A percentile compares a stretch with the other conserved stretches of the same genome.
Evolutionary conservation across 768 basidiomycete genomes (phyloP).

Genomic region (Mycena floridula): DNA sequence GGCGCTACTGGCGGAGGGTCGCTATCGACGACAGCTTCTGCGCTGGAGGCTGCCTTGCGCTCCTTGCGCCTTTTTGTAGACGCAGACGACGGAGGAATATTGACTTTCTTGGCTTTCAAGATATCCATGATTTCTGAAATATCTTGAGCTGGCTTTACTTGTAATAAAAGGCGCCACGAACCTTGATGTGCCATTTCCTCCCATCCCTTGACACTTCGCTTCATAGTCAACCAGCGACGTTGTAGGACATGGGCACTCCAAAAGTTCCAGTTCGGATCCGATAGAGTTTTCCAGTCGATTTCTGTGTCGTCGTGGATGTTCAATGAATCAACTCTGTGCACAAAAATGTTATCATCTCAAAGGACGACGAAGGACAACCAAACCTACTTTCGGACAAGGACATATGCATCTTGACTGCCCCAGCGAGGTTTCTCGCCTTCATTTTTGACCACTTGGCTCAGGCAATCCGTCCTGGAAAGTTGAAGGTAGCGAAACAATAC

Average conservation of each 20-base stretch:
- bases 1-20: too few relatives aligned
- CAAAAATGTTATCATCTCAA: conserved; percentile 5
- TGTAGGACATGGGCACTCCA: conserved; percentile 82
- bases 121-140: conserved; percentile 75
- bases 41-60: neutral
- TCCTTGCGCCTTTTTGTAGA: neutral
- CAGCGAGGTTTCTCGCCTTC: conserved; percentile 67
- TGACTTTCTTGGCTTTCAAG: conserved; percentile 63
- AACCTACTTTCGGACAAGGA: conserved; percentile 75
- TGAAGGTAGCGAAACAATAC: neutral
- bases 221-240: conserved; percentile 77
- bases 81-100: neutral
- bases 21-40: too few relatives aligned
- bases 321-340: conserved; percentile 60
- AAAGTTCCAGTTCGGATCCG: conserved; percentile 73
- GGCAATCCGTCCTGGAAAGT: conserved; percentile 62
- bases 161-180: conserved; percentile 18
- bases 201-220: conserved; percentile 65
- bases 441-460: conserved; percentile 68
- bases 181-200: conserved; percentile 81
- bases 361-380: conserved; percentile 1
- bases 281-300: conserved; percentile 76
- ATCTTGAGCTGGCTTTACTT: conserved; percentile 3
- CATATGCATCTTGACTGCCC: conserved; percentile 70
- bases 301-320: conserved; percentile 76